Evolutionary conservation across 164 flowering plant genomes (phyloP).

Genomic region (Berberis vulgaris): DNA sequence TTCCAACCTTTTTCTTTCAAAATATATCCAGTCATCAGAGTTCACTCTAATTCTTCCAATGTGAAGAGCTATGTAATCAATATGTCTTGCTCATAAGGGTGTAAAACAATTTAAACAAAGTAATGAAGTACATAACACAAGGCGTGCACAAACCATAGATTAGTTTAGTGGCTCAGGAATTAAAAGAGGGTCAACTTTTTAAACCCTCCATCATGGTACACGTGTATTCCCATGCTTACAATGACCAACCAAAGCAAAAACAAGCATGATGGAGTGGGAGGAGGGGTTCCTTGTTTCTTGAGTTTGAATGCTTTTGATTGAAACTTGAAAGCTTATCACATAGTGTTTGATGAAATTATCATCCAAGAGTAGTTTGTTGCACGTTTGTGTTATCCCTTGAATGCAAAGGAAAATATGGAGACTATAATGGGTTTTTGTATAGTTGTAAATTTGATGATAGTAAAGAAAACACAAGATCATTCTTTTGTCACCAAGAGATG

Average conservation of each 20-base stretch:
- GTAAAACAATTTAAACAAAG: too few species aligned
- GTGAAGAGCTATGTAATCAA: too few species aligned
- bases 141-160: not conserved
- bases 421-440: too few species aligned
- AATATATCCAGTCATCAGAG: too few species aligned
- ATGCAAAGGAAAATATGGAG: constrained; percentile 2
- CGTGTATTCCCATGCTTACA: constrained; percentile 13
- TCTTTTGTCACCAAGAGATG: too few species aligned
- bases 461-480: too few species aligned
- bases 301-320: not conserved
- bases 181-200: constrained; percentile 7
- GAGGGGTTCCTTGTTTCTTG: not conserved
- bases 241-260: not conserved
- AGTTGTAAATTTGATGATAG: too few species aligned
- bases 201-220: constrained; percentile 13
- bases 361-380: constrained; percentile 13
- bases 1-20: too few species aligned
- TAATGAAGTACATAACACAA: too few species aligned
- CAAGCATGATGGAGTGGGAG: not conserved
- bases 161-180: constrained; percentile 8
- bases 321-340: not conserved
- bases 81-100: too few species aligned
- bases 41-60: too few species aligned
- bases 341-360: not conserved
- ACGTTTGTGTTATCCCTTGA: constrained; percentile 13